These are phyloP conservation scores for Hygrophila difformis DNA, from an alignment of 257 asterid species.

Conservation along the genomic window DNA sequence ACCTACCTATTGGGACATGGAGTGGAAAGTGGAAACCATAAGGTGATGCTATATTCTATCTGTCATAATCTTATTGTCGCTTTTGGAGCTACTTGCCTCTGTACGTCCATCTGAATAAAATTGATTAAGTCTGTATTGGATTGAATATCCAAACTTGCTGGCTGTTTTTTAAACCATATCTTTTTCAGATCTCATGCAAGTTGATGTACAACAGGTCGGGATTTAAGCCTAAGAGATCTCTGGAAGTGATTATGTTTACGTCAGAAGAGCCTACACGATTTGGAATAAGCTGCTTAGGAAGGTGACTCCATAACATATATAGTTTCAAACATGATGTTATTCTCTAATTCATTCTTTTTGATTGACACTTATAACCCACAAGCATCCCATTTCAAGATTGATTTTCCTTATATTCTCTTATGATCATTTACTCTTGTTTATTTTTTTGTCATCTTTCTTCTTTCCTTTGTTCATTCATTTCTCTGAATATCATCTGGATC, in stretches of 20 bases:
- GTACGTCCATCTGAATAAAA: no score
- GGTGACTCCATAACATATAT: slow-evolving; percentile 27
- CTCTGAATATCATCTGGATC: slow-evolving; percentile 29
- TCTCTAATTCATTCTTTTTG: neutral
- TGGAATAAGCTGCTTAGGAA: slow-evolving; percentile 95
- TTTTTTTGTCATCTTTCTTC: slow-evolving; percentile 9
- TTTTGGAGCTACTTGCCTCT: no score
- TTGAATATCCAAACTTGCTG: no score
- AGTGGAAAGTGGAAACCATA: no score
- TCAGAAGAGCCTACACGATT: slow-evolving; percentile 99
- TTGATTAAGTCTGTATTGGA: no score
- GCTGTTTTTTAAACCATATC: no score
- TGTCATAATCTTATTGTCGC: no score
- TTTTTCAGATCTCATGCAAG: no score
- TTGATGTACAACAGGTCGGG: slow-evolving; percentile 45
- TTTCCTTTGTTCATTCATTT: slow-evolving; percentile 37
- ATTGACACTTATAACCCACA: neutral
- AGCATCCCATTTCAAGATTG: neutral
- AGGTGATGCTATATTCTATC: no score
- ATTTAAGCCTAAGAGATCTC: slow-evolving; percentile 77
- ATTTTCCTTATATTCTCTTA: neutral
- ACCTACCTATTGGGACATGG: no score
- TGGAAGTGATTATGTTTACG: slow-evolving; percentile 95
- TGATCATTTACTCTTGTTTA: neutral
- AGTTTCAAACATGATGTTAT: neutral